phyloP scores from a whole-genome alignment of 768 basidiomycete genomes.

The Termitomyces sp. region DNA sequence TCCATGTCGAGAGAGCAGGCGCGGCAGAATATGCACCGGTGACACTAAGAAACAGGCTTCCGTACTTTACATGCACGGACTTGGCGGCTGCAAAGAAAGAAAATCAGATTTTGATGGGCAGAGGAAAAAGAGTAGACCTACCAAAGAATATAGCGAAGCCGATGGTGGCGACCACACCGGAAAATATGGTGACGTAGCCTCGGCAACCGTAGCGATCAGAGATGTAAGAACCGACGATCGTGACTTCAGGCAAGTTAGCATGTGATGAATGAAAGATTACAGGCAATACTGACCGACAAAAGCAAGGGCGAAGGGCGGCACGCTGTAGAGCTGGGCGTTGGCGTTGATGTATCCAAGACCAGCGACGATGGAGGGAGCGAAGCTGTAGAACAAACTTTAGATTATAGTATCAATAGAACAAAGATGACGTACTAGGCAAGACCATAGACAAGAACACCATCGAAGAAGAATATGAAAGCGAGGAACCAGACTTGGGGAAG shows the following conservation, averaged over 20 bases:
- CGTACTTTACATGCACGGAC: no score
- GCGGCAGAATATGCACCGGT: no score
- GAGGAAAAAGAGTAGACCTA: no score
- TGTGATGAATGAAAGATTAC: neutral
- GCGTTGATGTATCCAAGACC: constrained; percentile 55
- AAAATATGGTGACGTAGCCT: no score
- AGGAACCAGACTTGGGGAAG: constrained; percentile 56
- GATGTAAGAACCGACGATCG: constrained; percentile 38
- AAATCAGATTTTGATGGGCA: no score
- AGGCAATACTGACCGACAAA: constrained; percentile 38
- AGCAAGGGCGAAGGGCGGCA: constrained; percentile 51
- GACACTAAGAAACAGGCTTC: no score
- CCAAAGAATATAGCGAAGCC: no score
- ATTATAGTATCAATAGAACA: neutral
- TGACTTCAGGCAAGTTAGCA: constrained; percentile 19
- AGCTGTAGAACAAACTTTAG: constrained; percentile 19
- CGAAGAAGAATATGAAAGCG: constrained; percentile 48
- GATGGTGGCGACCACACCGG: no score
- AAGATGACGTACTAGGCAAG: constrained; percentile 30
- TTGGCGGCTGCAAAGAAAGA: no score
- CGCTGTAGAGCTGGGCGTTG: constrained; percentile 59
- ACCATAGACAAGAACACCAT: constrained; percentile 45
- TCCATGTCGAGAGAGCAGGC: no score
- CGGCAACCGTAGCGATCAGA: no score
- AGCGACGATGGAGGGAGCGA: constrained; percentile 69